Evolutionary conservation across 1,139 yeast genomes (phyloP).

Genomic region (Arxiozyma telluris): DNA sequence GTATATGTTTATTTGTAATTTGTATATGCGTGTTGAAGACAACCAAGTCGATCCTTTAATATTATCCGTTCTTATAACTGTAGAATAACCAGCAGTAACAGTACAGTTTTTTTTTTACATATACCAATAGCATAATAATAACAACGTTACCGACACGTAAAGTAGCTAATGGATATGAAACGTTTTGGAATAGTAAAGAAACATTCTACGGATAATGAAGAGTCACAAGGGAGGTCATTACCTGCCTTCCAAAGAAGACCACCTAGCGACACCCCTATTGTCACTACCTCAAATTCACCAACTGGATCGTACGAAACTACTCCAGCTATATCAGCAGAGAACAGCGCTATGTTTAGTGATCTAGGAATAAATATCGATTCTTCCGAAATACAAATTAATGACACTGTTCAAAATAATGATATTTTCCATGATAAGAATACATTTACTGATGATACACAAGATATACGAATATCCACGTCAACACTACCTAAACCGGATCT

Average conservation of each 20-base stretch:
- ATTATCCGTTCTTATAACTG: too few species aligned
- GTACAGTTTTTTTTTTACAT: too few species aligned
- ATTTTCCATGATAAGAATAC: neutral
- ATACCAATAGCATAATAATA: too few species aligned
- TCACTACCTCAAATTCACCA: conserved; percentile 3
- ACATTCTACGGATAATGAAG: neutral
- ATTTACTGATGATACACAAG: too few species aligned
- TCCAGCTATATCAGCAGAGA: conserved; percentile 2
- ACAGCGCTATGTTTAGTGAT: neutral
- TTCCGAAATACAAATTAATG: too few species aligned
- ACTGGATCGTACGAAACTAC: neutral
- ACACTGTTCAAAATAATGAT: too few species aligned
- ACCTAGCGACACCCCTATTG: conserved; percentile 8
- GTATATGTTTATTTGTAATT: too few species aligned
- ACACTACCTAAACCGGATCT: neutral
- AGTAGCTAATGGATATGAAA: neutral
- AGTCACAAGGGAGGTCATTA: neutral
- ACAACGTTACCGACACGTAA: too few species aligned
- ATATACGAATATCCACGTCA: too few species aligned
- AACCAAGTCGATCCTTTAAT: too few species aligned
- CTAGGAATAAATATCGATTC: neutral
- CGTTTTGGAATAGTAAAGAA: neutral
- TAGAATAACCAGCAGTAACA: too few species aligned
- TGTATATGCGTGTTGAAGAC: too few species aligned
- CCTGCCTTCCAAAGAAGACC: conserved; percentile 7